These are phyloP conservation scores for Phytophthora melonis DNA, from an alignment of 352 stramenopile species.

Conservation along the genomic window DNA sequence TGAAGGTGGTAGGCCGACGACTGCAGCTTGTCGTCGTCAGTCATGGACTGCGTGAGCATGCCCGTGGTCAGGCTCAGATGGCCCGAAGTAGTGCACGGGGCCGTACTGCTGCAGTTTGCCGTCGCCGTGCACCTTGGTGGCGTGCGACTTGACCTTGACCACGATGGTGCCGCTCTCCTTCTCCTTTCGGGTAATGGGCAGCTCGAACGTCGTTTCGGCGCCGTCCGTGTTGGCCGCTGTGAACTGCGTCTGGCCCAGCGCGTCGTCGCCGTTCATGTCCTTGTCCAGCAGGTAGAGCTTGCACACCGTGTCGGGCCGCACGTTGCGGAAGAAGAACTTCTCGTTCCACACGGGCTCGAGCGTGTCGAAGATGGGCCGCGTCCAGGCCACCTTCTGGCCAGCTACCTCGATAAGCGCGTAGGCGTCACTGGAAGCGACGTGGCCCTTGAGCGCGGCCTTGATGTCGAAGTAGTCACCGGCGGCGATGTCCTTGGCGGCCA, in stretches of 20 bases:
- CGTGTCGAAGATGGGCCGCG: constrained; percentile 40
- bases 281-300: constrained; percentile 48
- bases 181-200: constrained; percentile 30
- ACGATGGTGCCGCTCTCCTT: constrained; percentile 32
- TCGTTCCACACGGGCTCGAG: constrained; percentile 46
- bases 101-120: constrained; percentile 33
- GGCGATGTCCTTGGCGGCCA: constrained; percentile 32
- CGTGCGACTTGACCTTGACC: constrained; percentile 39
- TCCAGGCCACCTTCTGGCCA: constrained; percentile 43
- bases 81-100: constrained; percentile 47
- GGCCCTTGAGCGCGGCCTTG: constrained; percentile 25
- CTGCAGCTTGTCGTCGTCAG: constrained; percentile 32
- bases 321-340: constrained; percentile 49
- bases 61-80: constrained; percentile 37
- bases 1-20: constrained; percentile 41
- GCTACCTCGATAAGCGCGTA: constrained; percentile 36
- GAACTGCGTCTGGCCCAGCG: constrained; percentile 43
- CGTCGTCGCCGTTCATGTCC: constrained; percentile 45
- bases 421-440: constrained; percentile 32
- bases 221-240: constrained; percentile 36
- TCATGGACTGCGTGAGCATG: constrained; percentile 34
- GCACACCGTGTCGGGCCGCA: constrained; percentile 36
- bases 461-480: constrained; percentile 24
- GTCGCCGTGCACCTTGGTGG: background rate
- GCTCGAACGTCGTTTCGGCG: constrained; percentile 35